Percentiles rank a stretch among this genome's conserved stretches.
Evolutionary conservation across 495 filamentous ascomycete genomes (phyloP).

Genomic region (Hypoxylon crocopeplum): DNA sequence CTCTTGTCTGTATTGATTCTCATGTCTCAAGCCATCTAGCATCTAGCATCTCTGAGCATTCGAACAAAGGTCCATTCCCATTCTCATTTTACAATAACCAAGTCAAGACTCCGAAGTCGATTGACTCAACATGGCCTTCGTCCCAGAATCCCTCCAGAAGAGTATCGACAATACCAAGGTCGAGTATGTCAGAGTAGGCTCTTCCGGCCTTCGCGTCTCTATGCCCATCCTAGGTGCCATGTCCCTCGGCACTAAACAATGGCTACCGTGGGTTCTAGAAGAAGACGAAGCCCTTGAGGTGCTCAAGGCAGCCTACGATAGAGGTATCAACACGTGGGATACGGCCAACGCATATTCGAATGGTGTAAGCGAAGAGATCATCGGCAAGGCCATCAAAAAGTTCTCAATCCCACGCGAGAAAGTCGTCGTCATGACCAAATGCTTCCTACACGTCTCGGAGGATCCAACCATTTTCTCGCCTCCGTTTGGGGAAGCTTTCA

Average conservation of each 20-base stretch:
- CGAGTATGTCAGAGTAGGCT: constrained; percentile 24
- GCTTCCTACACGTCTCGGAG: constrained; percentile 65
- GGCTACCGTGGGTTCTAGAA: constrained; percentile 60
- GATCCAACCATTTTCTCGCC: constrained; percentile 37
- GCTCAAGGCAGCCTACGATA: constrained; percentile 71
- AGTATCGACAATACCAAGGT: constrained; percentile 29
- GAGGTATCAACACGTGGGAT: constrained; percentile 78
- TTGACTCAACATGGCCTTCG: constrained; percentile 4
- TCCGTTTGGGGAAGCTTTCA: constrained; percentile 33
- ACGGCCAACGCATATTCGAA: constrained; percentile 74
- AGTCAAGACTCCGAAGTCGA: background rate
- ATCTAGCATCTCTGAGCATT: background rate
- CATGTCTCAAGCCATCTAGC: background rate
- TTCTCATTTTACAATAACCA: background rate
- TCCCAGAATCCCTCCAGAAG: constrained; percentile 29
- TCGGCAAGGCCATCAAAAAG: constrained; percentile 77
- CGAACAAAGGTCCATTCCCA: background rate
- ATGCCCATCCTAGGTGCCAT: constrained; percentile 66
- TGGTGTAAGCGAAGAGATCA: constrained; percentile 71
- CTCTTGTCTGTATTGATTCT: background rate
- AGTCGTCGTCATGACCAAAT: constrained; percentile 81
- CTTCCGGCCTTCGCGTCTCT: constrained; percentile 66
- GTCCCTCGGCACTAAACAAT: constrained; percentile 58
- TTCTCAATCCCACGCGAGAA: constrained; percentile 78
- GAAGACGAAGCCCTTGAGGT: constrained; percentile 60